Percentiles rank a stretch among this genome's conserved stretches.
Evolutionary conservation across 2,329 filamentous ascomycete species (phyloP).

Genomic region (Tolypocladium sp.): DNA sequence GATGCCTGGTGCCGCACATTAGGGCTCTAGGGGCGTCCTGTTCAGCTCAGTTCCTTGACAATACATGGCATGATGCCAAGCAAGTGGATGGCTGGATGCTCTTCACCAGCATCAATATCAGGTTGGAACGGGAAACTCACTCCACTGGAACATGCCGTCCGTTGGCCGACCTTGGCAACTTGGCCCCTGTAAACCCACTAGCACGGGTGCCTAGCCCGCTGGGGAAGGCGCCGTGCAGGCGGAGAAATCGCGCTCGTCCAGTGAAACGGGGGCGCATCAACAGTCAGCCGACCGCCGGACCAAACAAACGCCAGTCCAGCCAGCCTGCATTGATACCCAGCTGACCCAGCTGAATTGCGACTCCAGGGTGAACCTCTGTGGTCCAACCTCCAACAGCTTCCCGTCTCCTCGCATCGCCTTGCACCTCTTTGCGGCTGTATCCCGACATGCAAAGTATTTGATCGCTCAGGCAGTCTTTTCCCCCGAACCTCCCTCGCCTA

Average conservation of each 20-base stretch:
- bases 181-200: neutral
- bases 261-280: constrained; percentile 3
- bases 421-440: neutral
- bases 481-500: neutral
- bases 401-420: neutral
- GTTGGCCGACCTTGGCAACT: neutral
- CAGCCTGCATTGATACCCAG: neutral
- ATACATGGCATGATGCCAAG: neutral
- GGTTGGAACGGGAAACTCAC: neutral
- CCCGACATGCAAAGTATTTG: neutral
- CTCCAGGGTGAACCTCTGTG: neutral
- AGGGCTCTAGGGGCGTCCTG: neutral
- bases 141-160: neutral
- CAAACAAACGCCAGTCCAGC: constrained; percentile 1
- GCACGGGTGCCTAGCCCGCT: neutral
- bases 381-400: neutral
- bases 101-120: neutral
- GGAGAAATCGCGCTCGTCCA: neutral
- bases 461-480: neutral
- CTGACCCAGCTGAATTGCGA: neutral
- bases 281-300: constrained; percentile 1
- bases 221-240: neutral
- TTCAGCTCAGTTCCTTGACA: neutral
- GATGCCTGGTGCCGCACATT: neutral
- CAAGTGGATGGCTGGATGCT: neutral